phyloP scores from a whole-genome alignment of 78 protist species.

The Dictyostelium intermedium region DNA sequence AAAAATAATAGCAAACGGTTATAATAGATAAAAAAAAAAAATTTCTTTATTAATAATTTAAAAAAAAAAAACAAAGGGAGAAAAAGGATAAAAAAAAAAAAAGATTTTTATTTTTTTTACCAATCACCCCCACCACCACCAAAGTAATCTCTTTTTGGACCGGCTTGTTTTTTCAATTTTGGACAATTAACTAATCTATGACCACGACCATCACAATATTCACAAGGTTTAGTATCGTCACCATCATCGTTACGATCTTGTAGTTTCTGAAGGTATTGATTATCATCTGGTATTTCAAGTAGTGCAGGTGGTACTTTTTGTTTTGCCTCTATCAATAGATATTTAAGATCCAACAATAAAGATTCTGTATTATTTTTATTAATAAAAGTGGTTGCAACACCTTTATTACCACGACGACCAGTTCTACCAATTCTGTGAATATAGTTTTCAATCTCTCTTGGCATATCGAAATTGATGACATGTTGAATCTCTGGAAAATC shows the following conservation, averaged over 20 bases:
- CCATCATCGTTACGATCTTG: not conserved
- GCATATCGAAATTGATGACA: constrained; percentile 97
- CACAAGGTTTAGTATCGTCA: constrained; percentile 76
- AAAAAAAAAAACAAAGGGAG: not conserved
- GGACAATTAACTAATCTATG: constrained; percentile 95
- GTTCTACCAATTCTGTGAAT: constrained; percentile 97
- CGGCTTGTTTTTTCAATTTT: constrained; percentile 52
- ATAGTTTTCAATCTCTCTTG: constrained; percentile 96
- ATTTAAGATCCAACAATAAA: constrained; percentile 94
- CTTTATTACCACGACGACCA: constrained; percentile 97
- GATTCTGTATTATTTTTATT: constrained; percentile 84
- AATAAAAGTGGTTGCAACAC: constrained; percentile 93
- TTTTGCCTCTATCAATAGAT: constrained; percentile 96
- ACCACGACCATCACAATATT: constrained; percentile 98
- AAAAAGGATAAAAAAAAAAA: not conserved
- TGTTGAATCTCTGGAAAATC: constrained; percentile 96
- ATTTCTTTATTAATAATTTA: not conserved
- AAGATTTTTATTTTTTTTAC: not conserved
- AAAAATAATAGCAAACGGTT: not conserved
- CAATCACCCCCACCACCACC: constrained; percentile 54
- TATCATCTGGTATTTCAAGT: constrained; percentile 55
- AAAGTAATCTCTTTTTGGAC: constrained; percentile 15
- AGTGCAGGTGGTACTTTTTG: constrained; percentile 83
- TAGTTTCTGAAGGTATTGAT: not conserved
- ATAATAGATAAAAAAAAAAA: not conserved